These are phyloP conservation scores for Nidularia pulvinata DNA, from an alignment of 768 basidiomycete species.

Conservation along the genomic window DNA sequence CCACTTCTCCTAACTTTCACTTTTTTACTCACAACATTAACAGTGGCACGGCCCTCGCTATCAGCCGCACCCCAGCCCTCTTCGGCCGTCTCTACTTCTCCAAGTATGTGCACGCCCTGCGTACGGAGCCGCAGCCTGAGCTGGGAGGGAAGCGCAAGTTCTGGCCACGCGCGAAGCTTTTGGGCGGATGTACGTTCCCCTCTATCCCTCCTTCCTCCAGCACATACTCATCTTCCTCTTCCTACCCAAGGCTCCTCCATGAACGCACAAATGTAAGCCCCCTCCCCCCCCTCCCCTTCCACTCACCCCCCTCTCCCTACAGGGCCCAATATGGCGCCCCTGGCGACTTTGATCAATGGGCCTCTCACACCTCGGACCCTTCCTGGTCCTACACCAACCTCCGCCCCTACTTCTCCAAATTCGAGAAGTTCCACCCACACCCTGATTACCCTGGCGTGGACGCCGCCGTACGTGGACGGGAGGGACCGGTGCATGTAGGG, in stretches of 20 bases:
- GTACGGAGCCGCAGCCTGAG: slow-evolving; percentile 53
- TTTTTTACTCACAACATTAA: neutral
- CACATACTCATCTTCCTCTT: neutral
- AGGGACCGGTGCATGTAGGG: slow-evolving; percentile 62
- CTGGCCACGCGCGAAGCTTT: slow-evolving; percentile 67
- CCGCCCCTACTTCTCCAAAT: slow-evolving; percentile 59
- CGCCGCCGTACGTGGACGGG: slow-evolving; percentile 37
- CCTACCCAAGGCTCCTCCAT: slow-evolving; percentile 53
- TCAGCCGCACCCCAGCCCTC: slow-evolving; percentile 38
- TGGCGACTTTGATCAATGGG: slow-evolving; percentile 74
- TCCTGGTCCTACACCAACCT: slow-evolving; percentile 66
- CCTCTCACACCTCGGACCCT: slow-evolving; percentile 46
- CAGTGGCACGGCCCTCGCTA: slow-evolving; percentile 39
- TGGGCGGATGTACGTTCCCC: slow-evolving; percentile 63
- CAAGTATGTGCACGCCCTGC: slow-evolving; percentile 46
- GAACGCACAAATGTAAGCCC: slow-evolving; percentile 55
- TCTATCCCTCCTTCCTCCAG: neutral
- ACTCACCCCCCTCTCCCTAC: neutral
- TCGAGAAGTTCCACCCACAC: slow-evolving; percentile 58
- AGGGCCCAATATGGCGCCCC: slow-evolving; percentile 71
- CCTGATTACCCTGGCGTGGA: slow-evolving; percentile 53
- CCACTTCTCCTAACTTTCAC: neutral
- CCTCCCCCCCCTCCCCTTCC: neutral
- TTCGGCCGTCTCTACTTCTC: slow-evolving; percentile 37
- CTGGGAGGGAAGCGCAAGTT: slow-evolving; percentile 42